Evolutionary conservation across 169 alveolate genomes (phyloP), one percentile per base, ranked within the genome.

Genomic region (Cryptosporidium sp.): DNA sequence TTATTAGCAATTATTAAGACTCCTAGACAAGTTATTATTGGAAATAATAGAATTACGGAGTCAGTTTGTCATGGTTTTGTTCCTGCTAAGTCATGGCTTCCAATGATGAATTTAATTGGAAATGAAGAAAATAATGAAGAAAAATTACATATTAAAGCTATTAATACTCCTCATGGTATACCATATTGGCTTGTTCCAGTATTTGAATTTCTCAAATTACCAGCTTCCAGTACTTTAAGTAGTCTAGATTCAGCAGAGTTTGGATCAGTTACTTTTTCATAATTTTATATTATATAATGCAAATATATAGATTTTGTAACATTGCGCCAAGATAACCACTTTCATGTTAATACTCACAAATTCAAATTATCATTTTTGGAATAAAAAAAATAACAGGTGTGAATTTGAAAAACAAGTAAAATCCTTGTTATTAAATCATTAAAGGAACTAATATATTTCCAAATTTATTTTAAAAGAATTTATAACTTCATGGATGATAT

Each of bases 41-140:
- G 89, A 39, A 80, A 65, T 48, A 80, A 80, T 65, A 80, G 89
- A 44, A 48, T 21, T 35, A 80, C 89, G 0, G 80, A 80, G n/a
- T 45, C 89, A 21, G 75, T 80, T 44, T 80, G 75, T 80, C 65
- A 60, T 80, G 89, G 89, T 9, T 80, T 80, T 80, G 65, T 80
- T 18, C 89, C 89, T 33, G 89, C 89, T 10, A 80, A 80, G 39
- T 80, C 89, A 26, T 80, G 89, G 89, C 75, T 80, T 44, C 80
- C 89, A 80, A 65, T 80, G 58, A 80, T 80, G 89, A 80, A 80
- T 80, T 80, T 80, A 37, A 45, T 80, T 26, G 75, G 80, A 5
- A 80, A 42, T 62, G 89, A 75, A 26, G 75, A 80, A 45, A 35
- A 44, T 10, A 56, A 53, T 73, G 69, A 60, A 42, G 62, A 42